Evolutionary conservation across 2,329 filamentous ascomycete species (phyloP).

Genomic region (Ophiobolus disseminans): DNA sequence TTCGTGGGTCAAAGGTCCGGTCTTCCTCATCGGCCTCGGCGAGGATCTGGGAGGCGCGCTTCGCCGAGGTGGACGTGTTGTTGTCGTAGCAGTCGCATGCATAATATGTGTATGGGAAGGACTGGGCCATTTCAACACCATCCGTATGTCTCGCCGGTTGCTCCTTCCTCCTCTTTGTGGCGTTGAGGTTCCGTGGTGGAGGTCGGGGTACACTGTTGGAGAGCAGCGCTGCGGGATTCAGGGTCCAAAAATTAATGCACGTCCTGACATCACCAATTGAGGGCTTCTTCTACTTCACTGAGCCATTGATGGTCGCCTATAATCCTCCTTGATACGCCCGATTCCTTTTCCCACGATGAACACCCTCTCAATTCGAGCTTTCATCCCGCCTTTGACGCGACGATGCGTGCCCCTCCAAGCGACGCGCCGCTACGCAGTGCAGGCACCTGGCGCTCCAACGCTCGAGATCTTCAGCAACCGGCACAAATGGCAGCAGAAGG

Average conservation of each 20-base stretch:
- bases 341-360: too few relatives aligned
- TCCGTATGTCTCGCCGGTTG: neutral
- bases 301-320: too few relatives aligned
- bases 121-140: conserved; percentile 62
- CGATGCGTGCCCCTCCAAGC: conserved; percentile 32
- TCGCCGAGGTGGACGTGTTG: conserved; percentile 41
- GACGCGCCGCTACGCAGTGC: conserved; percentile 73
- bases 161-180: conserved; percentile 7
- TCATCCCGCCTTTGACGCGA: conserved; percentile 43
- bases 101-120: conserved; percentile 70
- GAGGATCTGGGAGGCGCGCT: conserved; percentile 44
- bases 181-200: conserved; percentile 1
- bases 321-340: too few relatives aligned
- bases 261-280: conserved; percentile 6
- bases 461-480: conserved; percentile 91
- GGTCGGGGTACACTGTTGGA: conserved; percentile 12
- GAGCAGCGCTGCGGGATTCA: neutral
- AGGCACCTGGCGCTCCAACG: conserved; percentile 76
- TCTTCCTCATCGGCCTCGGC: conserved; percentile 70
- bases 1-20: conserved; percentile 83
- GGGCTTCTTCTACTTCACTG: neutral
- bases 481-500: conserved; percentile 89
- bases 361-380: conserved; percentile 42
- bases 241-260: neutral
- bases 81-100: conserved; percentile 68